Conservation (phyloP, 2,329 filamentous ascomycete genomes). For the Trichophyton simii region DNA sequence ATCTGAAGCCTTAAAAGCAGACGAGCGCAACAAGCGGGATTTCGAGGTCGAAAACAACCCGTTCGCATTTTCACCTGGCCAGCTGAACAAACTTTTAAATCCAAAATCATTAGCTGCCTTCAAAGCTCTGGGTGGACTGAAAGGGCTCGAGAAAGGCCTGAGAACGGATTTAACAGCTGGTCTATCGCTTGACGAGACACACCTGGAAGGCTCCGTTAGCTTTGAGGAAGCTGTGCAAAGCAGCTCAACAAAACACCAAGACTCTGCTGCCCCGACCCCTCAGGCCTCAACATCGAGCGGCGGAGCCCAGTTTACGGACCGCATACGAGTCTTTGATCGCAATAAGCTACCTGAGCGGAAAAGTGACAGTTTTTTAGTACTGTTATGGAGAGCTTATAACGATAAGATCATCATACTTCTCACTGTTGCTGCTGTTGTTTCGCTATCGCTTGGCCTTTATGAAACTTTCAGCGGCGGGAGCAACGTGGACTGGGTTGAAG, state of each 20-base stretch:
- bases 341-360: slow-evolving; percentile 54
- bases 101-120: slow-evolving; percentile 79
- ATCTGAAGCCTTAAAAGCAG: slow-evolving; percentile 56
- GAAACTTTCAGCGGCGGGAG: slow-evolving; percentile 44
- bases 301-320: slow-evolving; percentile 38
- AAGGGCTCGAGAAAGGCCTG: slow-evolving; percentile 67
- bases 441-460: slow-evolving; percentile 57
- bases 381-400: slow-evolving; percentile 60
- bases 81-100: slow-evolving; percentile 77
- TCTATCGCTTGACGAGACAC: slow-evolving; percentile 61
- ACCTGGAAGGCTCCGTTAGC: slow-evolving; percentile 51
- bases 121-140: slow-evolving; percentile 63
- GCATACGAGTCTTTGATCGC: slow-evolving; percentile 47
- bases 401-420: slow-evolving; percentile 62
- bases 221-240: slow-evolving; percentile 55
- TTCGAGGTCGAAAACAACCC: slow-evolving; percentile 67
- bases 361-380: slow-evolving; percentile 45
- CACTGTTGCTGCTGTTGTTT: slow-evolving; percentile 55
- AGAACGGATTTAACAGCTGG: slow-evolving; percentile 60
- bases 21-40: slow-evolving; percentile 61
- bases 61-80: slow-evolving; percentile 67
- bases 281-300: background rate
- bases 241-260: slow-evolving; percentile 12
- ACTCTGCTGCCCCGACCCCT: slow-evolving; percentile 6
- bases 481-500: slow-evolving; percentile 53